Base-by-base conservation (phyloP, 345 rosid species). In the Laguncularia racemosa region DNA sequence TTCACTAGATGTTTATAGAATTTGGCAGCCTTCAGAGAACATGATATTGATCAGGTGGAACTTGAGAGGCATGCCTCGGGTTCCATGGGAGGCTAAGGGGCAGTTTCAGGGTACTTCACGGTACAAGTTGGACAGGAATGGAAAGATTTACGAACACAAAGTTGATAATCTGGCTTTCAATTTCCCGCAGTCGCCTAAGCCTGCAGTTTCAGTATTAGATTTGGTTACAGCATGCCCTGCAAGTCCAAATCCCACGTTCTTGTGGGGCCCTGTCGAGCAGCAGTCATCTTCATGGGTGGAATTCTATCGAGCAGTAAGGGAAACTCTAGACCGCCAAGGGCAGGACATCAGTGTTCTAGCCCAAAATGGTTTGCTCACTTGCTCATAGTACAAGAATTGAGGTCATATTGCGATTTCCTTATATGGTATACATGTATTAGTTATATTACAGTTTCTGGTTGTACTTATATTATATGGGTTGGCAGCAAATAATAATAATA, bases 1-100 rank as follows among this genome's bases (percentile, higher is more conserved):
- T 55, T 83, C 93, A 4, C 78, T 92, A 13, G 96, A 89, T 62
- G 76, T 92, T 13, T 80, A 63, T 55, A 84, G 96, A 80, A 72
- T 86, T 40, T 92, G 98, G 98, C 95, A 92, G 70, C 98, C 98
- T 56, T 92, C 96, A 43, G 98, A 92, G 79, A 86, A 89, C 66
- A 81, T 83, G 72, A 92, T 92, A 61, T 68, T 89, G 21, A 83
- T 92, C 48, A 81, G 98, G 81, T 92, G 98, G 98, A 84, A 84
- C 55, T 74, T 86, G 65, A 88, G 79, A 52, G 98, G 95, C 48
- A 84, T 84, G 60, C 96, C 96, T 16, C 75, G 92, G 71, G 91
- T 91, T 28, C 98, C 98, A 43, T 92, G 97, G 98, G 96, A 92
- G 70, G 95, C 95, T 18, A 76, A 76, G 71, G 98, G 98, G 14